Conservation (phyloP, 1,284 basidiomycete species). For the Fomitopsis betulina region DNA sequence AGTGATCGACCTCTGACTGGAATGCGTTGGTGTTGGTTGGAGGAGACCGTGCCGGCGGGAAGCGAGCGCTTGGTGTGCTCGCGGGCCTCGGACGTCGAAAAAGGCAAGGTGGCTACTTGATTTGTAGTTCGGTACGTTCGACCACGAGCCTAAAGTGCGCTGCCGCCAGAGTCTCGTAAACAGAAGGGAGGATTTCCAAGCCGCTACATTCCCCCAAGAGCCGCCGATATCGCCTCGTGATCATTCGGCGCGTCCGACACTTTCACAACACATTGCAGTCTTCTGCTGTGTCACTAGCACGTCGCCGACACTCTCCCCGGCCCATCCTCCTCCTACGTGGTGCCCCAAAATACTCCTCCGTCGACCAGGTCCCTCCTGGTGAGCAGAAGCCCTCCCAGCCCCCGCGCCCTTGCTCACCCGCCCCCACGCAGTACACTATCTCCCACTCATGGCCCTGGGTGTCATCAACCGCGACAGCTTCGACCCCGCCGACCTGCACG, state of each 20-base stretch:
- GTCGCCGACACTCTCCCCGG: background rate
- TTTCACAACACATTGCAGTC: background rate
- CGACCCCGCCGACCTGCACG: background rate
- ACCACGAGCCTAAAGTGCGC: background rate
- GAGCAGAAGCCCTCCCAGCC: background rate
- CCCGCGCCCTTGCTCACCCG: background rate
- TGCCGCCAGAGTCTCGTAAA: background rate
- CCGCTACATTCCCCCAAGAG: background rate
- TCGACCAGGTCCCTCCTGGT: background rate
- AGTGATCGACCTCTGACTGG: too few species aligned
- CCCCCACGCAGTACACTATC: background rate
- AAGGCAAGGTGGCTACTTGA: background rate
- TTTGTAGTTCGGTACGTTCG: background rate
- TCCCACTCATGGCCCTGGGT: background rate
- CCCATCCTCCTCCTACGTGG: background rate
- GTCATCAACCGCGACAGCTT: background rate
- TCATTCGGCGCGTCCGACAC: background rate
- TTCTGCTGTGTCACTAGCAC: background rate
- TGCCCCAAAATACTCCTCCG: background rate
- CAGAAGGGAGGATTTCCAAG: background rate
- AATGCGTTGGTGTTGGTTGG: too few species aligned
- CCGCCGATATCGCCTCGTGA: background rate
- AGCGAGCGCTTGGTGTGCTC: background rate
- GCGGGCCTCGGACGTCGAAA: background rate
- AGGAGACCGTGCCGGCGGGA: background rate